These are phyloP conservation scores for Oryza meyeriana DNA, from an alignment of 176 grass and related monocot genomes.

Conservation along the genomic window DNA sequence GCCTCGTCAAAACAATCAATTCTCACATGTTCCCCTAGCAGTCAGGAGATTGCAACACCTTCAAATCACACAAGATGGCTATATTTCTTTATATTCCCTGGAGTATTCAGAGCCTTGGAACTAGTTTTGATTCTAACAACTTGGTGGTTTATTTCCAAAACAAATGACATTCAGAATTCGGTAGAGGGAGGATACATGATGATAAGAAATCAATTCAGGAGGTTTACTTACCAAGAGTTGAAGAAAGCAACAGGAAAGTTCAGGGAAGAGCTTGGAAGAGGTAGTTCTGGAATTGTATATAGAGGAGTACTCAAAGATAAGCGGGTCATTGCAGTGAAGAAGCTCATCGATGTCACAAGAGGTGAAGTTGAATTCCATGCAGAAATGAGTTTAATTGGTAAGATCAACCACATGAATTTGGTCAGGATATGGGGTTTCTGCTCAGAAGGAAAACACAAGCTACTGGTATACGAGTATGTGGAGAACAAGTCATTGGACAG, in stretches of 20 bases:
- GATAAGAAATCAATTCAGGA: slow-evolving; percentile 48
- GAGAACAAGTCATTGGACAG: slow-evolving; percentile 62
- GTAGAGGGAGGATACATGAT: slow-evolving; percentile 30
- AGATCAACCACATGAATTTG: slow-evolving; percentile 78
- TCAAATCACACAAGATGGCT: slow-evolving; percentile 24
- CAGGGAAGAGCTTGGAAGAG: slow-evolving; percentile 63
- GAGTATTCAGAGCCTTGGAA: slow-evolving; percentile 4
- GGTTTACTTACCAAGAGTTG: slow-evolving; percentile 59
- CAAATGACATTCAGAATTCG: background rate
- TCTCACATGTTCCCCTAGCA: slow-evolving; percentile 16
- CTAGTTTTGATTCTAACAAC: slow-evolving; percentile 5
- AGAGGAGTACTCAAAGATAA: slow-evolving; percentile 42
- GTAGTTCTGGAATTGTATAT: slow-evolving; percentile 58
- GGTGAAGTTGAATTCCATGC: slow-evolving; percentile 62
- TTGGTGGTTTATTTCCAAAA: slow-evolving; percentile 37
- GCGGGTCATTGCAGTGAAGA: slow-evolving; percentile 56
- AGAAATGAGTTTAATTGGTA: slow-evolving; percentile 54
- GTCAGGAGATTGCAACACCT: background rate
- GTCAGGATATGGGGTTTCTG: slow-evolving; percentile 58
- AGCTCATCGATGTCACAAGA: slow-evolving; percentile 33
- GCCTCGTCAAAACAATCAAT: background rate
- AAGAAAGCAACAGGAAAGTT: slow-evolving; percentile 48
- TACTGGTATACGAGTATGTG: slow-evolving; percentile 64
- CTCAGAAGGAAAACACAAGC: slow-evolving; percentile 36
- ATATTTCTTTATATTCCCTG: slow-evolving; percentile 30